Conservation (phyloP, 2,329 filamentous ascomycete genomes). For the Dichotomopilus funicola region DNA sequence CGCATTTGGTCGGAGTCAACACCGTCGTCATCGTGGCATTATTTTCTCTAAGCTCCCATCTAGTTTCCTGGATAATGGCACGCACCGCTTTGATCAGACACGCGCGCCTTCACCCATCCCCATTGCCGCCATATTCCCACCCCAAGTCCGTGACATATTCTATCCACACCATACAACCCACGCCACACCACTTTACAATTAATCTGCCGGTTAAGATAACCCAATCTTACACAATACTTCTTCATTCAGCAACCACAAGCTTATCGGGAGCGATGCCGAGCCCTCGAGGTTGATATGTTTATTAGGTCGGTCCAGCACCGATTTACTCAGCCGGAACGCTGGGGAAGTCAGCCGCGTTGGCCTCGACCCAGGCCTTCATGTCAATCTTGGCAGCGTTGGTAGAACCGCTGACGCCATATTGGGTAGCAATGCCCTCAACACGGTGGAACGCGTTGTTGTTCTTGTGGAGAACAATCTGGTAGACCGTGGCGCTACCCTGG, state of each 20-base stretch:
- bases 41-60: background rate
- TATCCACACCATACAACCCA: background rate
- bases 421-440: constrained; percentile 63
- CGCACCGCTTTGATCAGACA: background rate
- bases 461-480: constrained; percentile 81
- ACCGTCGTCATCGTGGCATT: background rate
- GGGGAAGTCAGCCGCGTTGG: constrained; percentile 29
- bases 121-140: background rate
- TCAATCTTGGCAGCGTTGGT: constrained; percentile 33
- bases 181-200: background rate
- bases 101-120: background rate
- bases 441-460: constrained; percentile 85
- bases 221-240: background rate
- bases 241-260: background rate
- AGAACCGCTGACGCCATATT: constrained; percentile 64
- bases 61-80: background rate
- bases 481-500: constrained; percentile 79
- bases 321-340: constrained; percentile 24
- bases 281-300: background rate
- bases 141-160: background rate
- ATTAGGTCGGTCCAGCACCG: background rate
- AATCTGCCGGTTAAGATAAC: background rate
- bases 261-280: background rate
- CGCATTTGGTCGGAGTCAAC: background rate
- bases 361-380: constrained; percentile 29